A percentile compares a stretch with the other conserved stretches of the same genome.
Evolutionary conservation across 495 filamentous ascomycete genomes (phyloP).

Genomic region (Tetracladium setigerum): DNA sequence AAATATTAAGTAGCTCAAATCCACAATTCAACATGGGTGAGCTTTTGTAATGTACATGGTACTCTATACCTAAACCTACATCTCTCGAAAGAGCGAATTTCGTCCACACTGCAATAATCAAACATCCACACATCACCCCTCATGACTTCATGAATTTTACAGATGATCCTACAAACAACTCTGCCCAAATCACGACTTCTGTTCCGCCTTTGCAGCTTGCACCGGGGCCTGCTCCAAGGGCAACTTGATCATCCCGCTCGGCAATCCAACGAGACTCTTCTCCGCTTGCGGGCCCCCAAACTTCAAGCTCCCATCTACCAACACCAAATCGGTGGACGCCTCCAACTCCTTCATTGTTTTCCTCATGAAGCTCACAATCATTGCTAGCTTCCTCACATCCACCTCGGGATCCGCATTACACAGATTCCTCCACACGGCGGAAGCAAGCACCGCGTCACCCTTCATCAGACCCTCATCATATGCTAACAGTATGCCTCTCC

Average conservation of each 20-base stretch:
- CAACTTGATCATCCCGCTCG: constrained; percentile 34
- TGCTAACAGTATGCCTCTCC: constrained; percentile 72
- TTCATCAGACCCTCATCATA: constrained; percentile 84
- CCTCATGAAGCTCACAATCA: constrained; percentile 74
- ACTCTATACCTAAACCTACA: too few relatives aligned
- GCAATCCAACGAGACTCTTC: constrained; percentile 26
- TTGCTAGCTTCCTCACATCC: constrained; percentile 62
- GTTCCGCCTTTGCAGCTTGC: background rate
- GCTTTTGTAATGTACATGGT: too few relatives aligned
- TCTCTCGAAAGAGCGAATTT: too few relatives aligned
- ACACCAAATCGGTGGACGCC: constrained; percentile 49
- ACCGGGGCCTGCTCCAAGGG: constrained; percentile 25
- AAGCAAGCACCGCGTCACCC: constrained; percentile 77
- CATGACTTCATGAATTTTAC: too few relatives aligned
- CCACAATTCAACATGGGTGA: too few relatives aligned
- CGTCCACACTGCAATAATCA: too few relatives aligned
- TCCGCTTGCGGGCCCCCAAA: constrained; percentile 31
- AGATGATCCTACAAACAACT: too few relatives aligned
- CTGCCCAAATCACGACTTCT: too few relatives aligned
- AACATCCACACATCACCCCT: too few relatives aligned
- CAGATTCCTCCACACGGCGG: constrained; percentile 89
- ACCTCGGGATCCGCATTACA: constrained; percentile 69
- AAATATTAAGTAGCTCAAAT: too few relatives aligned
- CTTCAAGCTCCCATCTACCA: constrained; percentile 26
- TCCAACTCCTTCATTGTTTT: constrained; percentile 56